Conservation (phyloP, 164 flowering plant species). For the Stephania japonica region DNA sequence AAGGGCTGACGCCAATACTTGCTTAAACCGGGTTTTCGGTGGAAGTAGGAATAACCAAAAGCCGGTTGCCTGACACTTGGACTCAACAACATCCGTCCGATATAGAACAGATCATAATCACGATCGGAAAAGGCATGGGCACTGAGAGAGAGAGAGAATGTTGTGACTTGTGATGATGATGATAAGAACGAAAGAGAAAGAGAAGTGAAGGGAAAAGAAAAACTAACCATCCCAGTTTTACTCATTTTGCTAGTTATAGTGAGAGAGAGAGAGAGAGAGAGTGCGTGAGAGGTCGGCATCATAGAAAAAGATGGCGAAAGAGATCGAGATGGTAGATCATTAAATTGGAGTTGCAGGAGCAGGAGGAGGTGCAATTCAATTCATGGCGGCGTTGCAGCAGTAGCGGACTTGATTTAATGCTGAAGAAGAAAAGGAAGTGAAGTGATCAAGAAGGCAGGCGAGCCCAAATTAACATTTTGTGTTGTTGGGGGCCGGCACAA, state of each 20-base stretch:
- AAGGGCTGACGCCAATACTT: not conserved
- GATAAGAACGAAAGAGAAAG: conserved; percentile 5
- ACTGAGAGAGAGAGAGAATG: conserved; percentile 4
- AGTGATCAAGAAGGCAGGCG: not conserved
- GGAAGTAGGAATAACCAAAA: conserved; percentile 59
- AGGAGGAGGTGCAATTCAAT: conserved; percentile 20
- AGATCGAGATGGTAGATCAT: not conserved
- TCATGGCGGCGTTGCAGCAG: conserved; percentile 88
- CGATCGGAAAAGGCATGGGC: conserved; percentile 1
- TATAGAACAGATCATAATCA: conserved; percentile 1
- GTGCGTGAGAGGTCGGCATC: conserved; percentile 5
- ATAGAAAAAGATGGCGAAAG: not conserved
- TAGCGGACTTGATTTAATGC: conserved; percentile 44
- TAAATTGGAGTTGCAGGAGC: conserved; percentile 26
- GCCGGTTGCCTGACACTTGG: conserved; percentile 55
- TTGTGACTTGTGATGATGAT: not conserved
- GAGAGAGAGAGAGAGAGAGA: conserved; percentile 4
- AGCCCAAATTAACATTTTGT: not conserved
- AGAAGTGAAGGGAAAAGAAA: not conserved
- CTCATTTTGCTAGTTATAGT: not conserved
- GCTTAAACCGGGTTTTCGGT: conserved; percentile 65
- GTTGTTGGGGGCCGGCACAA: not conserved
- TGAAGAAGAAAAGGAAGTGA: conserved; percentile 14
- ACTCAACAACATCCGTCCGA: conserved; percentile 18
- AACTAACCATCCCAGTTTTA: not conserved